These are phyloP conservation scores for Musa acuminata DNA, from an alignment of 176 grass and related monocot species.

Conservation along the genomic window DNA sequence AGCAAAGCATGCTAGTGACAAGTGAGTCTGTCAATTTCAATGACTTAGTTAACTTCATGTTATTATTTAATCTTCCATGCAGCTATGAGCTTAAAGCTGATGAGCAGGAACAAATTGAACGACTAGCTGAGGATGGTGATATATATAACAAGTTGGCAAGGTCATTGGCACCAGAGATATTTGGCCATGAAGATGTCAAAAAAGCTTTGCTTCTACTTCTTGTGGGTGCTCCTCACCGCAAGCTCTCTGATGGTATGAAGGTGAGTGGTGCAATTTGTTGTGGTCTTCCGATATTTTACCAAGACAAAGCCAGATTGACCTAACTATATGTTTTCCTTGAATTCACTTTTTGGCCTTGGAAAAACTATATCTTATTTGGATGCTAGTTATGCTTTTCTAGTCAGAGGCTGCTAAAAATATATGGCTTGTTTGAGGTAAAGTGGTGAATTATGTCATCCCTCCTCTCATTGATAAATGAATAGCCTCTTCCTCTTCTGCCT, in stretches of 20 bases:
- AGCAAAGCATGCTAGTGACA: neutral
- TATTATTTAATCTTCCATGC: slow-evolving; percentile 5
- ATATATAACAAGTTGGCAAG: slow-evolving; percentile 84
- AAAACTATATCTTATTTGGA: neutral
- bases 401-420: no score
- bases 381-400: neutral
- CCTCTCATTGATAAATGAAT: neutral
- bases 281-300: neutral
- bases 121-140: slow-evolving; percentile 88
- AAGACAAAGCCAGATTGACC: neutral
- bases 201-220: slow-evolving; percentile 89
- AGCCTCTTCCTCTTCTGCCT: neutral
- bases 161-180: slow-evolving; percentile 98
- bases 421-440: no score
- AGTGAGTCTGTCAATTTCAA: no score
- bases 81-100: slow-evolving; percentile 97
- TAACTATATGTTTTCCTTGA: neutral
- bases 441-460: neutral
- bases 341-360: neutral
- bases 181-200: slow-evolving; percentile 98
- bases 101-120: slow-evolving; percentile 89
- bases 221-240: slow-evolving; percentile 87
- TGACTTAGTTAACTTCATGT: neutral
- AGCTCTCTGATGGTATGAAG: slow-evolving; percentile 97
- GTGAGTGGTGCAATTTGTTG: slow-evolving; percentile 20